Evolutionary conservation across 1,139 yeast genomes (phyloP).

Genomic region (Hansenula anomala): DNA sequence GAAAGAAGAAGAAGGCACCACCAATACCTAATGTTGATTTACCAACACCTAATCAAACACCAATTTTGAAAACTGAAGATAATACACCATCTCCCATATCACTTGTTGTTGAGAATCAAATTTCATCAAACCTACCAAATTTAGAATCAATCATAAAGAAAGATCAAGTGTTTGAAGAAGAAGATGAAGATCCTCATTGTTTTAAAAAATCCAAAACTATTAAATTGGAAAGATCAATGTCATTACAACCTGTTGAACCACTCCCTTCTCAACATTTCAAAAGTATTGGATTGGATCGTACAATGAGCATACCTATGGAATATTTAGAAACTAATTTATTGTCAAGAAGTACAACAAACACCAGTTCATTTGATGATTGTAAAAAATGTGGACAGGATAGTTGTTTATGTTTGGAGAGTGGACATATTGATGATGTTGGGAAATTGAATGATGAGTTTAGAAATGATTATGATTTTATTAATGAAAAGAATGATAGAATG

Average conservation of each 20-base stretch:
- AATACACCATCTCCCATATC: slow-evolving; percentile 24
- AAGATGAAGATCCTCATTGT: slow-evolving; percentile 1
- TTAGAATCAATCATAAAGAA: slow-evolving; percentile 4
- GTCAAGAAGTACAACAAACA: slow-evolving; percentile 16
- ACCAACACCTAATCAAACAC: background rate
- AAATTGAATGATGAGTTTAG: too few relatives aligned
- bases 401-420: slow-evolving; percentile 34
- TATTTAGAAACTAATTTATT: slow-evolving; percentile 2
- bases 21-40: background rate
- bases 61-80: slow-evolving; percentile 12
- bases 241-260: slow-evolving; percentile 9
- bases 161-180: background rate
- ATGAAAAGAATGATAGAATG: background rate
- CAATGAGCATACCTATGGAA: slow-evolving; percentile 8
- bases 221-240: slow-evolving; percentile 15
- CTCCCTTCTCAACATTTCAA: slow-evolving; percentile 6
- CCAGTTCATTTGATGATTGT: slow-evolving; percentile 8
- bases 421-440: slow-evolving; percentile 1
- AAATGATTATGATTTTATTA: background rate
- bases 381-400: slow-evolving; percentile 30
- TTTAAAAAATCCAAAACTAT: slow-evolving; percentile 10
- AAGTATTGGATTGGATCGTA: slow-evolving; percentile 6
- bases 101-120: slow-evolving; percentile 11
- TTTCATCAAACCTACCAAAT: slow-evolving; percentile 4
- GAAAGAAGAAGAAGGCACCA: slow-evolving; percentile 10